Evolutionary conservation across 257 asterid genomes (phyloP).

Genomic region (Gentiana macrophylla): DNA sequence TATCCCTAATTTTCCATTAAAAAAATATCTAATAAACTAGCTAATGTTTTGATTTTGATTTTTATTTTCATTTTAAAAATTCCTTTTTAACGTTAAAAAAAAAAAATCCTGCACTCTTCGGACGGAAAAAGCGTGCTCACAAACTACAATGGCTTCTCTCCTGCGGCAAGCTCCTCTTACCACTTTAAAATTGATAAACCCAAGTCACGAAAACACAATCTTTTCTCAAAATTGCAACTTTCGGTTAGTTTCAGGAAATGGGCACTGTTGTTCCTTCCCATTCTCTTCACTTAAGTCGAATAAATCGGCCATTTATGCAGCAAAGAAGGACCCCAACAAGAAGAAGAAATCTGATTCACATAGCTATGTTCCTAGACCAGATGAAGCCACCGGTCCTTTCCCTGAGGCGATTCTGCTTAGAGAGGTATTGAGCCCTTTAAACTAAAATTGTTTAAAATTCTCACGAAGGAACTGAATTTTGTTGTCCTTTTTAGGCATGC

Average conservation of each 20-base stretch:
- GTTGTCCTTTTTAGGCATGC: neutral
- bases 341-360: conserved; percentile 37
- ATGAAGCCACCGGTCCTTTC: conserved; percentile 80
- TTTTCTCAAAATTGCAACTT: conserved; percentile 1
- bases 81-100: too few relatives aligned
- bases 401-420: conserved; percentile 82
- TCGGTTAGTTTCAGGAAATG: conserved; percentile 17
- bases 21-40: too few relatives aligned
- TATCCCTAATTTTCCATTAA: too few relatives aligned
- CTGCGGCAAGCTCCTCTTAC: conserved; percentile 14
- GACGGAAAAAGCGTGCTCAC: too few relatives aligned
- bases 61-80: too few relatives aligned
- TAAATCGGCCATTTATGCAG: conserved; percentile 23
- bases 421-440: conserved; percentile 31
- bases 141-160: conserved; percentile 14
- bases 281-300: conserved; percentile 25
- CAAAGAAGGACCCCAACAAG: conserved; percentile 33
- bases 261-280: conserved; percentile 15
- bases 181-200: neutral
- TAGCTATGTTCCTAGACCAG: conserved; percentile 56
- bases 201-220: neutral
- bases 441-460: too few relatives aligned
- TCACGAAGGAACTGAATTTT: neutral
- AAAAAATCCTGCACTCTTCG: too few relatives aligned
- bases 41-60: too few relatives aligned